Evolutionary conservation across 768 basidiomycete genomes (phyloP), one percentile per base, ranked within the genome.

Genomic region (Xerocomus spinulosus): DNA sequence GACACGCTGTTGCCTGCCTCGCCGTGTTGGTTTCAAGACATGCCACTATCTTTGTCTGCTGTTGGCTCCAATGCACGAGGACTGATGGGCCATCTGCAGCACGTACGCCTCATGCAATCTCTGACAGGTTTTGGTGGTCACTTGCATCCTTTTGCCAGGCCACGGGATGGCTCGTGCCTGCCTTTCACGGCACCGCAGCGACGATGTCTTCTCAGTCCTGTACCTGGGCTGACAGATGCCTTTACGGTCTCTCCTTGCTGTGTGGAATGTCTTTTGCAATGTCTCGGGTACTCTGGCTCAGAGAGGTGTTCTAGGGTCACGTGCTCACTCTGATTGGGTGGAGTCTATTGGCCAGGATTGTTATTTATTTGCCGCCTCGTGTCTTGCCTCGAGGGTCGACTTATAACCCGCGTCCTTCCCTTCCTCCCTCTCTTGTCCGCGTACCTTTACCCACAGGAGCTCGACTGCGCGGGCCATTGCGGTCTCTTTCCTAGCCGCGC

Each of bases 401-500:
- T 50, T 59, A 63, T 54, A 60, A 23, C 47, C 39, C 46, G 36
- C 53, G 36, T 46, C 37, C 23, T 20, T 44, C 24, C 7, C 40
- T 23, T 37, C 37, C 17, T 5, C 50, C 45, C 26, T 25, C 14
- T 34, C 45, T 55, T 39, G 43, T 55, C 54, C 57, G 51, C 52
- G 17, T 48, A 41, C 47, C 41, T 51, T 43, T 43, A 55, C 24
- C 39, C 53, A 40, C 41, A 37, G 49, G 51, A 50, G 51, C 49
- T 57, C 24, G 50, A 63, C 55, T 62, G 57, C 56, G 50, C 56
- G 51, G 59, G 54, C 52, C 46, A 51, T 54, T 53, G 63, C 61
- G 56, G 63, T 52, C 58, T 18, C n/a, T 44, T 30, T 51, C 40
- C 33, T 50, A 32, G 40, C 60, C 53, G 34, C 52, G 43, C 35